These are phyloP conservation scores for Cicer judaicum DNA, from an alignment of 306 rosid species.

Conservation along the genomic window DNA sequence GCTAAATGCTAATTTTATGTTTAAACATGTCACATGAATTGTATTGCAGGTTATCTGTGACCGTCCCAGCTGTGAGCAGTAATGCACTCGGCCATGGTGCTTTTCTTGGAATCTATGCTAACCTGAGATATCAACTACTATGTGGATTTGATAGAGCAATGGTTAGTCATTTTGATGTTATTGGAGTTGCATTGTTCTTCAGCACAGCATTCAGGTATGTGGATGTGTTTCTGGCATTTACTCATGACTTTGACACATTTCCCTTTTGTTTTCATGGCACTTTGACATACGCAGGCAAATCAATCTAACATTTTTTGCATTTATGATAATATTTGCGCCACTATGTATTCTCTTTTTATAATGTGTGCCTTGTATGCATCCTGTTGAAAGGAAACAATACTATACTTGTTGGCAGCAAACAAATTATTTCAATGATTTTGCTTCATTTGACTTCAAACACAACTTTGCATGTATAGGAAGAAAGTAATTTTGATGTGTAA, in stretches of 20 bases:
- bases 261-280: background rate
- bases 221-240: conserved; percentile 12
- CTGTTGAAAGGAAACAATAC: conserved; percentile 27
- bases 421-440: background rate
- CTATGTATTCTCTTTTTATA: background rate
- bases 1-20: conserved; percentile 36
- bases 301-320: background rate
- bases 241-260: conserved; percentile 22
- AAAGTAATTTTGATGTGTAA: background rate
- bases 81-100: conserved; percentile 98
- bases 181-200: conserved; percentile 84
- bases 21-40: conserved; percentile 26
- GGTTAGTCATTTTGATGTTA: conserved; percentile 89
- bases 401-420: background rate
- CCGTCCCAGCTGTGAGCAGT: conserved; percentile 75
- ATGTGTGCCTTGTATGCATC: background rate
- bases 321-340: background rate
- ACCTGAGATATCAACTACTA: conserved; percentile 87
- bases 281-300: background rate
- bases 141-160: conserved; percentile 92
- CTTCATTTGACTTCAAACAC: conserved; percentile 9
- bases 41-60: conserved; percentile 80
- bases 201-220: conserved; percentile 82
- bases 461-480: background rate
- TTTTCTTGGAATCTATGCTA: conserved; percentile 95